phyloP scores from a whole-genome alignment of 192 early-diverging fungal genomes.

The Backusella circina region DNA sequence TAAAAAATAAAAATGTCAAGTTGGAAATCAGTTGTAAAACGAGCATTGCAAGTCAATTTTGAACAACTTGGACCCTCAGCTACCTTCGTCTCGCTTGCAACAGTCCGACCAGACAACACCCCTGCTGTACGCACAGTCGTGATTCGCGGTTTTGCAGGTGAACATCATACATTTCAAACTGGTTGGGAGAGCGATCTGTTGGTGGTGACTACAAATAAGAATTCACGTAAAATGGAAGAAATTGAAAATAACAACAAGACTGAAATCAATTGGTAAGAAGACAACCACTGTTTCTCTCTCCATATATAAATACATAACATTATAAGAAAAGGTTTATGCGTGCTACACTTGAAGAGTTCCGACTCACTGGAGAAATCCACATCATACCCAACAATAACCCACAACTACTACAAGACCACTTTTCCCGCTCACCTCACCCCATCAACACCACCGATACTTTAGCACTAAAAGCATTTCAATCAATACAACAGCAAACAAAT shows the following conservation, averaged over 20 bases:
- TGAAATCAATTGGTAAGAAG: slow-evolving; percentile 31
- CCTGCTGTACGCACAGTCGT: slow-evolving; percentile 36
- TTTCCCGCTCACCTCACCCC: not conserved
- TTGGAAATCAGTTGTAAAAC: slow-evolving; percentile 22
- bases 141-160: slow-evolving; percentile 36
- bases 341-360: slow-evolving; percentile 35
- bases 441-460: not conserved
- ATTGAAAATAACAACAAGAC: slow-evolving; percentile 13
- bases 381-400: not conserved
- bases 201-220: slow-evolving; percentile 21
- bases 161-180: slow-evolving; percentile 18
- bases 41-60: slow-evolving; percentile 18
- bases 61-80: slow-evolving; percentile 8
- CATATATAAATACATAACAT: too few species aligned
- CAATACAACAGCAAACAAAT: not conserved
- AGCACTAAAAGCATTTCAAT: slow-evolving; percentile 5
- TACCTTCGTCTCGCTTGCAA: slow-evolving; percentile 23
- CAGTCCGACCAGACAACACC: slow-evolving; percentile 7
- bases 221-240: slow-evolving; percentile 29
- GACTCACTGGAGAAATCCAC: slow-evolving; percentile 24
- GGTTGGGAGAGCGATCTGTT: slow-evolving; percentile 31
- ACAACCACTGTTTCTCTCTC: too few species aligned
- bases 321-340: slow-evolving; percentile 23
- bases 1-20: not conserved
- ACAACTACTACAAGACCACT: not conserved